phyloP scores from a whole-genome alignment of 176 grass and related monocot species.

The Oryza nivara region DNA sequence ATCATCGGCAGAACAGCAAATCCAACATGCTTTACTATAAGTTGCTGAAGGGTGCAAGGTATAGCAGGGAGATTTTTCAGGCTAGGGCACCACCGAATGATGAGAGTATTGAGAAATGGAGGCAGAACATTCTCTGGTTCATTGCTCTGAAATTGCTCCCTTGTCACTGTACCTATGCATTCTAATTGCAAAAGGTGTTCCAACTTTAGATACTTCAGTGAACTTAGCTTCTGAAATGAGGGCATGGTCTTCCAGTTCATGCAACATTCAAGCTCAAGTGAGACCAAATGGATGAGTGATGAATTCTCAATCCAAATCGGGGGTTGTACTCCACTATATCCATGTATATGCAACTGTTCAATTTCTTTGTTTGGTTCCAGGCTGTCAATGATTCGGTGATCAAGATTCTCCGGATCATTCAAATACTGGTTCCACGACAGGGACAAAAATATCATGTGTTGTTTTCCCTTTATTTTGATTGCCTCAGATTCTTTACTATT shows the following conservation, averaged over 20 bases:
- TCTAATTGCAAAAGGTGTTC: background rate
- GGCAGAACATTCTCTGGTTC: constrained; percentile 6
- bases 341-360: constrained; percentile 15
- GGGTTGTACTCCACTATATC: constrained; percentile 4
- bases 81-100: constrained; percentile 1
- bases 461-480: constrained; percentile 38
- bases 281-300: constrained; percentile 34
- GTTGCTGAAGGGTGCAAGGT: constrained; percentile 28
- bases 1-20: constrained; percentile 25
- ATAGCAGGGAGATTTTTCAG: constrained; percentile 32
- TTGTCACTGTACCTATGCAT: background rate
- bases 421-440: constrained; percentile 26
- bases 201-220: constrained; percentile 21
- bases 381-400: constrained; percentile 24
- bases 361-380: constrained; percentile 38
- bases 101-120: constrained; percentile 34
- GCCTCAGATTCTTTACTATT: constrained; percentile 19
- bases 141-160: background rate
- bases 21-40: constrained; percentile 12
- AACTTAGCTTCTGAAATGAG: constrained; percentile 32
- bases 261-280: constrained; percentile 21
- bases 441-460: constrained; percentile 11
- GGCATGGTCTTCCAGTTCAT: constrained; percentile 34
- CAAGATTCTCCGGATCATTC: background rate
- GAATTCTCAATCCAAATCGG: constrained; percentile 39